phyloP scores from a whole-genome alignment of 139 green algal genomes.

The Desmodesmus armatus region DNA sequence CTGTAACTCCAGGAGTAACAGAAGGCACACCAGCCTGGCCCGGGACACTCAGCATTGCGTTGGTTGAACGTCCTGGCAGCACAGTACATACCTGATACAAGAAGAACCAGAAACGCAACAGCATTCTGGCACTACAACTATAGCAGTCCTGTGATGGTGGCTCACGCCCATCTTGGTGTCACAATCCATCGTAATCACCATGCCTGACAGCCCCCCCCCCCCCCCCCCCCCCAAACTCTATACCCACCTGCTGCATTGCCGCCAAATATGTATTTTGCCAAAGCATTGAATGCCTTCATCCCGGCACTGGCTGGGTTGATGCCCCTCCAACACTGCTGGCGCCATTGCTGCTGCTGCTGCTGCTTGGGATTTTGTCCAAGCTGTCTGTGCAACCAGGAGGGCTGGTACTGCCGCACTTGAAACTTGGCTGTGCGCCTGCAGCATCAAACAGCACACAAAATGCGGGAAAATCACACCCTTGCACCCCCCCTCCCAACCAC shows the following conservation, averaged over 20 bases:
- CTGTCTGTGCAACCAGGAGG: constrained; percentile 74
- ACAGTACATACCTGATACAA: too few relatives aligned
- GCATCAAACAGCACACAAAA: neutral
- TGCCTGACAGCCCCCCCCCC: too few relatives aligned
- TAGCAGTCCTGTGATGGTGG: too few relatives aligned
- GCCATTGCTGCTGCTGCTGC: constrained; percentile 7
- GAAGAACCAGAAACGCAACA: too few relatives aligned
- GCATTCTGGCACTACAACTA: too few relatives aligned
- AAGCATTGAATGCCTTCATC: constrained; percentile 32
- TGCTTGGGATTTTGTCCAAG: constrained; percentile 52
- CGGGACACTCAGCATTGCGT: too few relatives aligned
- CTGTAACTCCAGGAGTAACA: too few relatives aligned
- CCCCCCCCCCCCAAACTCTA: too few relatives aligned
- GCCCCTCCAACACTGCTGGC: neutral
- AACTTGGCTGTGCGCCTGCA: constrained; percentile 34
- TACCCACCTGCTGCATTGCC: constrained; percentile 22
- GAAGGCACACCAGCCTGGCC: too few relatives aligned
- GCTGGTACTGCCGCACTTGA: constrained; percentile 74
- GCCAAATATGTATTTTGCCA: constrained; percentile 39
- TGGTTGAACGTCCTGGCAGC: too few relatives aligned
- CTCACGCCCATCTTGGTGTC: too few relatives aligned
- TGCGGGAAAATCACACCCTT: neutral
- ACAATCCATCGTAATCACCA: too few relatives aligned
- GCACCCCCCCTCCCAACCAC: neutral
- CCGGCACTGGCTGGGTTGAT: constrained; percentile 33